Conservation (phyloP, 164 flowering plant species). For the Aristolochia contorta region DNA sequence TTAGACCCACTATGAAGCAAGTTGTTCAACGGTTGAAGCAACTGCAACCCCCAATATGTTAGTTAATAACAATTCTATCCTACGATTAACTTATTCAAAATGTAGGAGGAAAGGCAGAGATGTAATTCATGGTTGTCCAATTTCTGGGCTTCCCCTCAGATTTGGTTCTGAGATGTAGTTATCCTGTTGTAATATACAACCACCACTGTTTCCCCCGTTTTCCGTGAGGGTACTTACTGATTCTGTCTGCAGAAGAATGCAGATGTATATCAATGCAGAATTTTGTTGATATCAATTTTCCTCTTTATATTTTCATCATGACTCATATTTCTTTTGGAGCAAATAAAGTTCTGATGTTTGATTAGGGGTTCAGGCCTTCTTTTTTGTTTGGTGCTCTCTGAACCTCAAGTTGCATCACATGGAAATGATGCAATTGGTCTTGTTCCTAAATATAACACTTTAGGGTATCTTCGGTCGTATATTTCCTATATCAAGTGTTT, state of each 20-base stretch:
- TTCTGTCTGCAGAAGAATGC: conserved; percentile 50
- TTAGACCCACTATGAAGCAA: conserved; percentile 87
- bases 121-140: conserved; percentile 21
- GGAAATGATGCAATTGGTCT: too few relatives aligned
- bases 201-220: conserved; percentile 22
- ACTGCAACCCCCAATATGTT: conserved; percentile 69
- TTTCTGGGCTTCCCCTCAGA: conserved; percentile 15
- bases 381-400: too few relatives aligned
- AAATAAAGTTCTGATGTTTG: too few relatives aligned
- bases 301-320: too few relatives aligned
- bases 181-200: conserved; percentile 39
- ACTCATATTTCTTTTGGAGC: too few relatives aligned
- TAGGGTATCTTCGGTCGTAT: too few relatives aligned
- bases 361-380: too few relatives aligned
- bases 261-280: conserved; percentile 6
- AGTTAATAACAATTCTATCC: conserved; percentile 15
- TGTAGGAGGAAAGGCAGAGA: conserved; percentile 22
- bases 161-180: conserved; percentile 29
- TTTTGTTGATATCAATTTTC: too few relatives aligned
- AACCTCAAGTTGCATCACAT: too few relatives aligned
- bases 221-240: conserved; percentile 19
- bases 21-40: conserved; percentile 76
- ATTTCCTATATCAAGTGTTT: too few relatives aligned
- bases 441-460: too few relatives aligned
- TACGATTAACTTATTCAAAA: conserved; percentile 26